These are phyloP conservation scores for Chaetomium sp. DNA, from an alignment of 2,329 filamentous ascomycete genomes.

Conservation along the genomic window DNA sequence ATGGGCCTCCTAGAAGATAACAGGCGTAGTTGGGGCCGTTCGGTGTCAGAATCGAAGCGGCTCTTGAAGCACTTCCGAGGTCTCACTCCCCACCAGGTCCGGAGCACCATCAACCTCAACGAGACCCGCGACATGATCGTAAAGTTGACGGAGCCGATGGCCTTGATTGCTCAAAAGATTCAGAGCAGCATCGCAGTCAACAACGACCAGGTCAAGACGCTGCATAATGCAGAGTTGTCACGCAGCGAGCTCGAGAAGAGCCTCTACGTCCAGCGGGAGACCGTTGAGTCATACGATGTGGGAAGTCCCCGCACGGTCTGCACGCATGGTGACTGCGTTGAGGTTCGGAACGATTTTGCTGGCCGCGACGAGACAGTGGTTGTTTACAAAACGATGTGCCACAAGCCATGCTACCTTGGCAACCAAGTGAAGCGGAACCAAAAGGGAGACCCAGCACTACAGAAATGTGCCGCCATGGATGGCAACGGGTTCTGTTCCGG, in stretches of 20 bases:
- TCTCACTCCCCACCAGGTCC: conserved; percentile 40
- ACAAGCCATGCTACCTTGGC: conserved; percentile 38
- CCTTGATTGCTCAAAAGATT: conserved; percentile 41
- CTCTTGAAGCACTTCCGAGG: conserved; percentile 40
- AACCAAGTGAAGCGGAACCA: conserved; percentile 35
- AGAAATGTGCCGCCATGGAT: conserved; percentile 31
- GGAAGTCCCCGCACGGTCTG: conserved; percentile 41
- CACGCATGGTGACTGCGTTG: conserved; percentile 36
- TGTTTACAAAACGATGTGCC: conserved; percentile 38
- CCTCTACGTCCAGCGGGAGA: conserved; percentile 37
- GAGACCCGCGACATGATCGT: conserved; percentile 42
- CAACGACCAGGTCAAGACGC: conserved; percentile 37
- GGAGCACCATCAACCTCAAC: conserved; percentile 45
- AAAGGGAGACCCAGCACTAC: conserved; percentile 30
- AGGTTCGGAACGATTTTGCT: conserved; percentile 30
- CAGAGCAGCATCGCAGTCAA: conserved; percentile 38
- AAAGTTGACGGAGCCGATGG: conserved; percentile 44
- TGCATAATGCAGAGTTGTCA: conserved; percentile 35
- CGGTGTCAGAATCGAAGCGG: conserved; percentile 38
- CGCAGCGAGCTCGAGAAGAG: conserved; percentile 36
- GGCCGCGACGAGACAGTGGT: conserved; percentile 27
- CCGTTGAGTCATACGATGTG: conserved; percentile 34
- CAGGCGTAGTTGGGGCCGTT: conserved; percentile 44
- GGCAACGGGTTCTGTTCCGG: conserved; percentile 28
- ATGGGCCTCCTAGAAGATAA: conserved; percentile 41